A percentile compares a stretch with the other conserved stretches of the same genome.
Evolutionary conservation across 2,329 filamentous ascomycete species (phyloP).

Genomic region (Raffaelea arxii): DNA sequence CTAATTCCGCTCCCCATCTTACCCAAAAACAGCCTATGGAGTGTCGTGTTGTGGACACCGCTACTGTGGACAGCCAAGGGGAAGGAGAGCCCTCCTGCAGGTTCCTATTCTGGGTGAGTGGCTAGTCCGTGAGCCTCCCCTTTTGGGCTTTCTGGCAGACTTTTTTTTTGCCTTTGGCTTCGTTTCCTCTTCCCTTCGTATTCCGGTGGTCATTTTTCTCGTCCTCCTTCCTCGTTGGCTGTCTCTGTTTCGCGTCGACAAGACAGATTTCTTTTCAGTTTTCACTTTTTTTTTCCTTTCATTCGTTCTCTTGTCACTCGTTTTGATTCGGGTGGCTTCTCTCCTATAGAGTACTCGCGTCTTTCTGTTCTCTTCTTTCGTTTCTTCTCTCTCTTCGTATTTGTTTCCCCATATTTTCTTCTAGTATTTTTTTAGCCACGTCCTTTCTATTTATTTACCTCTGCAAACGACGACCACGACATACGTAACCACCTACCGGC

Average conservation of each 20-base stretch:
- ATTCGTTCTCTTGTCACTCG: too few species aligned
- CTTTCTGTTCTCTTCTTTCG: not conserved
- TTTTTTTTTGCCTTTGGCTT: not conserved
- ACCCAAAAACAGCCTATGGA: too few species aligned
- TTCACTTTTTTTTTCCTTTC: too few species aligned
- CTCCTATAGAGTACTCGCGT: not conserved
- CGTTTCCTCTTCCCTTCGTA: not conserved
- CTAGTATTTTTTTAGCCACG: not conserved
- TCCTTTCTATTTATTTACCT: not conserved
- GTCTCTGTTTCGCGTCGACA: not conserved
- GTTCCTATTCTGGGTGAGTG: too few species aligned
- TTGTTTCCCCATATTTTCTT: not conserved
- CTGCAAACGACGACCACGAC: not conserved
- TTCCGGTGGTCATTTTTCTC: not conserved
- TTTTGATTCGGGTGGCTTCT: too few species aligned
- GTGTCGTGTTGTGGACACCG: too few species aligned
- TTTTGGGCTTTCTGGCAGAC: not conserved
- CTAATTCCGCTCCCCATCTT: too few species aligned
- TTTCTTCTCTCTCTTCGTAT: not conserved
- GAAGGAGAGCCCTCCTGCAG: too few species aligned
- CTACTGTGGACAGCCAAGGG: too few species aligned
- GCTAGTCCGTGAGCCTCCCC: too few species aligned
- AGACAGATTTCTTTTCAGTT: too few species aligned
- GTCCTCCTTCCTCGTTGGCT: conserved; percentile 6
- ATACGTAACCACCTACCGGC: not conserved